These are phyloP conservation scores for Arctium lappa DNA, from an alignment of 129 eudicot species.

Conservation along the genomic window DNA sequence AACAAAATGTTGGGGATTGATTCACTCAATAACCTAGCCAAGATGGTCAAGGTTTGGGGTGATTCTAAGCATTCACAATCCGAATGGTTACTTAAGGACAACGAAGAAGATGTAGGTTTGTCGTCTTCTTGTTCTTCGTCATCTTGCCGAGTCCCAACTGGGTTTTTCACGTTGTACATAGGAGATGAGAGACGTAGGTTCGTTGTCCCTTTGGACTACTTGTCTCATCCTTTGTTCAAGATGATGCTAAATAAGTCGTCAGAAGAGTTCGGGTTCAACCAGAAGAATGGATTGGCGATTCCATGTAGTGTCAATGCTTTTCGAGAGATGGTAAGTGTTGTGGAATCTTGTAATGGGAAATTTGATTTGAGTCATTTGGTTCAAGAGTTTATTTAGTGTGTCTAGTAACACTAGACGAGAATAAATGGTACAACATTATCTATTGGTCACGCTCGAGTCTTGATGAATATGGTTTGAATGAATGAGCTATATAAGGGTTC, in stretches of 20 bases:
- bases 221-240: slow-evolving; percentile 83
- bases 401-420: not conserved
- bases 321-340: slow-evolving; percentile 61
- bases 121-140: slow-evolving; percentile 20
- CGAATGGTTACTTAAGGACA: slow-evolving; percentile 34
- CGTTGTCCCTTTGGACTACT: slow-evolving; percentile 49
- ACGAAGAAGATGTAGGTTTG: slow-evolving; percentile 1
- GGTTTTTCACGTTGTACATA: slow-evolving; percentile 60
- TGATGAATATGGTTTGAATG: not conserved
- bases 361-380: slow-evolving; percentile 71
- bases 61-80: slow-evolving; percentile 14
- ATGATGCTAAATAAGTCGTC: slow-evolving; percentile 77
- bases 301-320: slow-evolving; percentile 75
- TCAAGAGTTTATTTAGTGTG: slow-evolving; percentile 53
- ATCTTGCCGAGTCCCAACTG: slow-evolving; percentile 44
- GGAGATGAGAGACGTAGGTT: slow-evolving; percentile 70
- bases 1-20: slow-evolving; percentile 55
- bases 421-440: not conserved
- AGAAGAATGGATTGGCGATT: slow-evolving; percentile 58
- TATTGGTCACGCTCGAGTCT: slow-evolving; percentile 6
- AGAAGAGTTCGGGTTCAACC: slow-evolving; percentile 70
- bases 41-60: slow-evolving; percentile 46
- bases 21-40: slow-evolving; percentile 66
- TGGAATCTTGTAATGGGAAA: slow-evolving; percentile 61
- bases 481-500: not conserved